Base-by-base conservation (phyloP, 2,329 filamentous ascomycete species). In the Emmonsia crescens region DNA sequence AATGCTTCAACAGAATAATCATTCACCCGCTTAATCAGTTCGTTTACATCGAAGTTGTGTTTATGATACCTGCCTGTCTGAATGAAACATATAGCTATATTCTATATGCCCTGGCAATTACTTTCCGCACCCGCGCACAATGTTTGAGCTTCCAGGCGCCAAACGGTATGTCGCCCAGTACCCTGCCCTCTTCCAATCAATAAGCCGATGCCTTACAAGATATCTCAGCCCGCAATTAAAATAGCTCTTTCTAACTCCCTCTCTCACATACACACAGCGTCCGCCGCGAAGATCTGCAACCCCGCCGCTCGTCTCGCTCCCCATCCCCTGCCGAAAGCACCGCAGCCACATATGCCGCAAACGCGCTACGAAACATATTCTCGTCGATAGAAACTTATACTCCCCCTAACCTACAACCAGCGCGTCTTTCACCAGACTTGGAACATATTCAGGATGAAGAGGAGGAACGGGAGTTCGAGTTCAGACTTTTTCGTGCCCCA, bases 381-480 rank as follows among this genome's bases (percentile, higher is more conserved):
- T 48, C 61, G 19, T 62, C 64, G 2, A 31, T 64, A n/a, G 61
- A 64, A 57, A 57, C 62, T 5, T 62, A 62, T 48, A 63, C 59
- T 14, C 21, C 51, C 2, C 54, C 51, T 6, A 42, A 16, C 21
- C 9, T 49, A 27, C 14, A 31, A n/a, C 16, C 60, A 36, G 10
- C 44, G 33, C 36, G 19, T 19, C 14, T 36, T 12, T 14, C 29
- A 21, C 38, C 51, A 29, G 56, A 24, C 5, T 49, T 58, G 6
- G 58, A 61, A 46, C 49, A 60, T 59, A 54, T 55, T 27, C 48
- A 62, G 57, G 60, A 64, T 48, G 61, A 62, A 14, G 73, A 74
- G 1, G 73, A 75, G 38, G 75, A 77, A 60, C 73, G 76, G 61
- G 75, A 77, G 63, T 77, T 77, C 60, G 75, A 77, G 59, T 77